Evolutionary conservation across 208 protist genomes (phyloP).

Genomic region (Trypanosoma congolense): DNA sequence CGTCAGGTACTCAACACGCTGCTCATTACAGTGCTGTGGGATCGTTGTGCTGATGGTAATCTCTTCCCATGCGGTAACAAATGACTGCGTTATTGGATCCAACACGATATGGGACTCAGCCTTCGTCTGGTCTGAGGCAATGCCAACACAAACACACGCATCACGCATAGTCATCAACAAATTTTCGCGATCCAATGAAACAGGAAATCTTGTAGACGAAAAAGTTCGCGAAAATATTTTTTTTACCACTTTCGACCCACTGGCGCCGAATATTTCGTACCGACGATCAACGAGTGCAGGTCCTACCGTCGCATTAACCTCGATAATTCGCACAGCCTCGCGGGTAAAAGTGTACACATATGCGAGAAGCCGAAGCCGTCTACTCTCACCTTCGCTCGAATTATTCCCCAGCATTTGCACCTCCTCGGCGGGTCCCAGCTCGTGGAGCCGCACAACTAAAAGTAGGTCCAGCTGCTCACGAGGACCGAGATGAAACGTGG

Average conservation of each 20-base stretch:
- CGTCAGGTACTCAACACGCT: slow-evolving; percentile 78
- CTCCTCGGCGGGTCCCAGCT: background rate
- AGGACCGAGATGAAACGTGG: slow-evolving; percentile 60
- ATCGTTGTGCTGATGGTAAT: slow-evolving; percentile 51
- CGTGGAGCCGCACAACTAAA: slow-evolving; percentile 41
- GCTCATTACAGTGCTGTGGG: slow-evolving; percentile 29
- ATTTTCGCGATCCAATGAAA: slow-evolving; percentile 27
- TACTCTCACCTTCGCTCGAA: background rate
- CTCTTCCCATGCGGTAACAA: slow-evolving; percentile 84
- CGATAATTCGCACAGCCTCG: slow-evolving; percentile 60
- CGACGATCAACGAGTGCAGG: slow-evolving; percentile 76
- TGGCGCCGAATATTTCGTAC: slow-evolving; percentile 73
- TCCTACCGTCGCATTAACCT: slow-evolving; percentile 47
- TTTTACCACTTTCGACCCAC: slow-evolving; percentile 55
- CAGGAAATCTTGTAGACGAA: slow-evolving; percentile 48
- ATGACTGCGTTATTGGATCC: slow-evolving; percentile 81
- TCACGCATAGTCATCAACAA: slow-evolving; percentile 65
- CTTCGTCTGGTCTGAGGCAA: slow-evolving; percentile 38
- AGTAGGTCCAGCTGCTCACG: slow-evolving; percentile 49
- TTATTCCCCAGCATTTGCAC: background rate
- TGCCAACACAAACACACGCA: slow-evolving; percentile 47
- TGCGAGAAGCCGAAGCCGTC: slow-evolving; percentile 25
- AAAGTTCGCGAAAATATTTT: slow-evolving; percentile 65
- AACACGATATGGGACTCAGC: slow-evolving; percentile 66
- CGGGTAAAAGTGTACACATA: slow-evolving; percentile 58